Evolutionary conservation across 2,329 filamentous ascomycete species (phyloP).

Genomic region (Ophiostoma fasciatum): DNA sequence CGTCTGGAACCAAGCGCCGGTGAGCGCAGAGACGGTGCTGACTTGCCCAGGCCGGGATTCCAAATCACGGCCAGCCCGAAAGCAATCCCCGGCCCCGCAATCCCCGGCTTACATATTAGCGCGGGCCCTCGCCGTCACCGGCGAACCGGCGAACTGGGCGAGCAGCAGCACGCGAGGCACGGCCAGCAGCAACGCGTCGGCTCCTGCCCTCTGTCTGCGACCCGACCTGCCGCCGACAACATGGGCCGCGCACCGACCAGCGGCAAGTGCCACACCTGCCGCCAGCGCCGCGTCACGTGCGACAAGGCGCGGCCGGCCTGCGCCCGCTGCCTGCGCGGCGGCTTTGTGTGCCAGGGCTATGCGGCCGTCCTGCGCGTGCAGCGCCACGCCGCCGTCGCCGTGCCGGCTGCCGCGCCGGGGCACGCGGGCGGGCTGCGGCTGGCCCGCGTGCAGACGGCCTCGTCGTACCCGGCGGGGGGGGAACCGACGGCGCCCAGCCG

Average conservation of each 20-base stretch:
- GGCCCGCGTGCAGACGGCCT: slow-evolving; percentile 12
- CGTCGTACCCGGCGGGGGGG: slow-evolving; percentile 9
- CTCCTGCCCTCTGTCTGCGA: neutral
- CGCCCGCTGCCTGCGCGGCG: slow-evolving; percentile 13
- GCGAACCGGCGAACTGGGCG: no score
- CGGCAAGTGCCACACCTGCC: slow-evolving; percentile 17
- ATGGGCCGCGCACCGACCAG: slow-evolving; percentile 17
- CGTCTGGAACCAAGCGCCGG: no score
- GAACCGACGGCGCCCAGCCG: neutral
- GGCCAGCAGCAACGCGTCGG: neutral
- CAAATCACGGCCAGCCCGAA: no score
- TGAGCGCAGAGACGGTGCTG: no score
- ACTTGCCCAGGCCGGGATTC: no score
- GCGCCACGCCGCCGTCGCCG: slow-evolving; percentile 14
- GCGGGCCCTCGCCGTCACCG: no score
- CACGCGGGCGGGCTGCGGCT: no score
- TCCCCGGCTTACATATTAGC: no score
- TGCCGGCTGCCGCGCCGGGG: slow-evolving; percentile 13
- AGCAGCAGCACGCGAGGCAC: no score
- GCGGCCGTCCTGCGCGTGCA: slow-evolving; percentile 16
- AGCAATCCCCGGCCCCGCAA: no score
- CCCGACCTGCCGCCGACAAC: no score
- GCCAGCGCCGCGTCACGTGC: slow-evolving; percentile 16
- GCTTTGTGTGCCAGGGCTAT: slow-evolving; percentile 15
- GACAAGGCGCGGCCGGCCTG: slow-evolving; percentile 15